Base-by-base conservation (phyloP, 441 rosid species). In the Pelargonium exstipulatum region DNA sequence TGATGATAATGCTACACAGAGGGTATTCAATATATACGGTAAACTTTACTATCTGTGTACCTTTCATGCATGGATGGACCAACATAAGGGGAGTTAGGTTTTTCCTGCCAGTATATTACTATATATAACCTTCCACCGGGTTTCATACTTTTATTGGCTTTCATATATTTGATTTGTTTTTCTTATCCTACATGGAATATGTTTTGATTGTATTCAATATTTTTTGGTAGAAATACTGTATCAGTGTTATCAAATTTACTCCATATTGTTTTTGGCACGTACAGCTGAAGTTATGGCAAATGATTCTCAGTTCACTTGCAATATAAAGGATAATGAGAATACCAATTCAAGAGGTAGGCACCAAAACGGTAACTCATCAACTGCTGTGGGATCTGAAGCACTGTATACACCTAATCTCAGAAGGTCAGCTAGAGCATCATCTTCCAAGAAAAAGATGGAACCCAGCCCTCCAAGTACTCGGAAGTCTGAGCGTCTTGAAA, bases 401-500 rank as follows among this genome's bases (percentile, higher is more conserved):
- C 3, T 58, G 62, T 10, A 2, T 58, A 58, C 32, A 20, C 29
- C 32, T 58, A 26, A 18, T 58, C n/a, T 82, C 60, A 84, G 88
- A 82, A 85, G 89, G 83, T 83, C 90, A 29, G 62, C 64, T 12
- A 77, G 90, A 64, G 90, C 78, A 69, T 66, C 82, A 62, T 53
- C 76, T n/a, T 69, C 74, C 6, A 79, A 75, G 71, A 80, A 79
- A 66, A 79, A 42, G 40, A 14, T 70, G 75, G 65, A 37, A 76
- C 81, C 80, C 7, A 78, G 77, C 40, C 63, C 84, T 64, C 69
- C 78, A 26, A 74, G 77, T 74, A 68, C 69, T 72, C 76, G 86
- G 61, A 86, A 83, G 84, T 88, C 94, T 0, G 91, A 74, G 74
- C 79, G 84, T n/a, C 74, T 82, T 22, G 88, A 81, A 78, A 85